A percentile compares a stretch with the other conserved stretches of the same genome.
Evolutionary conservation across 139 green algal species (phyloP).

Genomic region (Haematococcus lacustris): DNA sequence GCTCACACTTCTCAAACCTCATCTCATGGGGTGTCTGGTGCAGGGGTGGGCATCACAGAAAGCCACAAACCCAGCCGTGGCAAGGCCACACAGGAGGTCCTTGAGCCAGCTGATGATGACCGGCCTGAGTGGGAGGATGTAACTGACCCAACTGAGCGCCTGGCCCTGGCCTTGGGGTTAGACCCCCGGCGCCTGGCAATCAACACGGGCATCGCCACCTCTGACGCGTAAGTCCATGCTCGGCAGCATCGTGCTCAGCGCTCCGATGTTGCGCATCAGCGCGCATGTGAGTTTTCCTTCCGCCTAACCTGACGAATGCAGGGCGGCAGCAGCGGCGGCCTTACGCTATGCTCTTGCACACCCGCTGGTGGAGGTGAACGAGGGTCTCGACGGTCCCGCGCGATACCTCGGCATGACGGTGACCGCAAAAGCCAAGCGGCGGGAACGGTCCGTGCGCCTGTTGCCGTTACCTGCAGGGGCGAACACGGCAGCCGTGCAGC

Average conservation of each 20-base stretch:
- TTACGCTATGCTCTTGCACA: conserved; percentile 39
- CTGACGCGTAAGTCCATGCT: conserved; percentile 11
- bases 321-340: conserved; percentile 22
- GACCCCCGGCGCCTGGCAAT: conserved; percentile 30
- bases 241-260: no score
- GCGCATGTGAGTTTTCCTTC: no score
- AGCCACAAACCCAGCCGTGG: neutral
- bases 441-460: neutral
- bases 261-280: no score
- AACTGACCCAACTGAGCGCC: conserved; percentile 36
- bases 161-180: conserved; percentile 40
- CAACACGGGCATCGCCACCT: conserved; percentile 29
- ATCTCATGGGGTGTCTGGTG: neutral
- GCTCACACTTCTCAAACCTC: neutral
- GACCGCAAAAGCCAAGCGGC: conserved; percentile 22
- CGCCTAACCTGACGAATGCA: no score
- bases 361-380: conserved; percentile 30
- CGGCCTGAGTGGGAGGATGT: conserved; percentile 32
- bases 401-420: conserved; percentile 22
- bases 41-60: conserved; percentile 21
- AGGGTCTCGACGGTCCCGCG: conserved; percentile 15
- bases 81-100: neutral
- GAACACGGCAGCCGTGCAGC: neutral
- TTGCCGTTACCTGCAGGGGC: neutral
- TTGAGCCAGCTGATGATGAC: neutral